Base-by-base conservation (phyloP, 2,329 filamentous ascomycete genomes). In the Botrytis fragariae region DNA sequence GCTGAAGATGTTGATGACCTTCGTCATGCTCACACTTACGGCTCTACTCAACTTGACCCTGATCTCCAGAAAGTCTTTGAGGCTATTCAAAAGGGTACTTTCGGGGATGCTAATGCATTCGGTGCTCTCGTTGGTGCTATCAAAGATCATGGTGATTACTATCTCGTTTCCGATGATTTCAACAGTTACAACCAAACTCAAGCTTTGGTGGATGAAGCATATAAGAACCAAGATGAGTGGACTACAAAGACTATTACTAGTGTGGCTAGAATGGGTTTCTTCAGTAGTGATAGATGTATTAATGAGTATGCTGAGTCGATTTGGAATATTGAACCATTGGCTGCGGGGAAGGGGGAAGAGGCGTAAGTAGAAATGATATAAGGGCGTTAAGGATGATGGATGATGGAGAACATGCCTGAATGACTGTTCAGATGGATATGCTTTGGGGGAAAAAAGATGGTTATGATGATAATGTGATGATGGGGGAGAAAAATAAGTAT, bases 121-220 rank as follows among this genome's bases (percentile, higher is more conserved):
- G 86, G 88, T n/a, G 92, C 93, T 44, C 87, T 99, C 76, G 88
- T 97, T 77, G 89, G 92, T 76, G 92, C 93, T 16, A 95, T 99
- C 76, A 90, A 92, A 76, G 92, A 97, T 74, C 96, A 98, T 77
- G 95, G 96, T 57, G 96, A 99, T 83, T 98, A 97, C 86, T 99
- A 99, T 83, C 89, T 99, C 44, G 95, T 98, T 65, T 97, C 94
- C 57, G 96, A 99, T 81, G 96, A 99, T 83, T 99, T 99, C 88
- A 90, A 93, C 84, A 95, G 92, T 81, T 99, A 99, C 85, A 86
- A 97, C 79, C 90, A 95, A 83, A 97, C 96, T 12, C 96, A 99
- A 76, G 87, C 90, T 73, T 87, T 98, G 72, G 95, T 99, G 45
- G 96, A 99, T 80, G 91, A 95, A 84, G 91, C 94, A 69, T 99